Conservation (phyloP, 495 filamentous ascomycete genomes). For the Oidiodendron maius region DNA sequence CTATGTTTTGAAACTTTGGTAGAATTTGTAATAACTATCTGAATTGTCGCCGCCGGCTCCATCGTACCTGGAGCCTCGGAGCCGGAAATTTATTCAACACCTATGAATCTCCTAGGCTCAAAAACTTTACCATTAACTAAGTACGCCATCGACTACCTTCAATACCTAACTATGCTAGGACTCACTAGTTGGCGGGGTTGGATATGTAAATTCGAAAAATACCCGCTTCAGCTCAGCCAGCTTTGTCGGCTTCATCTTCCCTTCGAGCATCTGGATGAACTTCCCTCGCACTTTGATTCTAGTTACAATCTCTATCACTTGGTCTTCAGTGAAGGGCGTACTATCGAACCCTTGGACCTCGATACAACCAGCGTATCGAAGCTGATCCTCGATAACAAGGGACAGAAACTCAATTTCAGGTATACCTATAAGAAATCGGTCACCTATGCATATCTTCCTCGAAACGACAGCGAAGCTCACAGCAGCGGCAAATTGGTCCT, state of each 20-base stretch:
- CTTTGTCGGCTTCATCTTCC: neutral
- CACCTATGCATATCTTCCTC: constrained; percentile 7
- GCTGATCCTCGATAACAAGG: neutral
- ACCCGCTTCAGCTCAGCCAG: constrained; percentile 6
- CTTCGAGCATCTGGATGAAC: neutral
- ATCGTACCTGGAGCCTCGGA: too few species aligned
- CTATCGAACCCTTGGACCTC: neutral
- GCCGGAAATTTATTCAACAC: too few species aligned
- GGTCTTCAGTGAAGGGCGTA: constrained; percentile 5
- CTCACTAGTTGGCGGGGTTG: neutral
- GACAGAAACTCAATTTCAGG: neutral
- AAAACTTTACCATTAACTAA: too few species aligned
- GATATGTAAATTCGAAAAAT: constrained; percentile 15
- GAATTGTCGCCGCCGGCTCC: too few species aligned
- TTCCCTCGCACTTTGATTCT: neutral
- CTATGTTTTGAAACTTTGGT: too few species aligned
- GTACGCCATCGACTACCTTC: too few species aligned
- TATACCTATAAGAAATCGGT: neutral
- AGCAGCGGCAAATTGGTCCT: neutral
- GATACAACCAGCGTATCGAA: neutral
- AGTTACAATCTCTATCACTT: constrained; percentile 10
- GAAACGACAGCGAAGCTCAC: constrained; percentile 1
- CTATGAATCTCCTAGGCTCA: too few species aligned
- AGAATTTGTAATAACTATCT: too few species aligned
- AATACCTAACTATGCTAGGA: too few species aligned